Base-by-base conservation (phyloP, 306 rosid species). In the Urtica urens region DNA sequence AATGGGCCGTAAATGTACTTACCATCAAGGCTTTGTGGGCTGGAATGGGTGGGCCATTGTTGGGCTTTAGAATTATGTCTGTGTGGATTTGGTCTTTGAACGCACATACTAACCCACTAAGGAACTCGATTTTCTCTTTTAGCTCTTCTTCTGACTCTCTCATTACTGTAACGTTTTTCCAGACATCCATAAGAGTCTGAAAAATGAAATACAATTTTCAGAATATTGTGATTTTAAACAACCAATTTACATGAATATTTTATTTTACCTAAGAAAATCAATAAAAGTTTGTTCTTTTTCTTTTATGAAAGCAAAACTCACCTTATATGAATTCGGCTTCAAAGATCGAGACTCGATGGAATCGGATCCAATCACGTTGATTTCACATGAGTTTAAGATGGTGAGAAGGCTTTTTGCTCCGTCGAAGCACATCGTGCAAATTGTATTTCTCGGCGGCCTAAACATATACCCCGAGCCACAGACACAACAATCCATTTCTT, bases 361-460 rank as follows among this genome's bases (percentile, higher is more conserved):
- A 9, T 43, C 51, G 2, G 3, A 25, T 39, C 16, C 49, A 6
- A 39, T 55, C 10, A 23, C 5, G 16, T 10, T 3, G 12, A 18
- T 51, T 63, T 87, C 67, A 18, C 55, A 57, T 60, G 55, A 65
- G 57, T 60, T 70, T 38, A 84, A 62, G 68, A 74, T 57, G 59
- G 48, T 55, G 61, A 81, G 65, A 7, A 84, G 57, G 76, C 41
- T 72, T 49, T 58, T 74, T 5, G 94, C 95, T 56, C 90, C 97
- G 61, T 81, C 95, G 43, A 65, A 81, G 55, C 95, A 88, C 14
- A 78, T 35, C 33, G 64, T 79, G 18, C 95, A 88, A 42, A 88
- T 78, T 26, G 86, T 72, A 25, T 83, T 88, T 68, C 96, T 78
- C 1, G 93, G 96, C 27, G 93, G 83, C 83, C 96, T 79, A 35